Base-by-base conservation (phyloP, 176 grass and related monocot genomes). In the Phoenix dactylifera region DNA sequence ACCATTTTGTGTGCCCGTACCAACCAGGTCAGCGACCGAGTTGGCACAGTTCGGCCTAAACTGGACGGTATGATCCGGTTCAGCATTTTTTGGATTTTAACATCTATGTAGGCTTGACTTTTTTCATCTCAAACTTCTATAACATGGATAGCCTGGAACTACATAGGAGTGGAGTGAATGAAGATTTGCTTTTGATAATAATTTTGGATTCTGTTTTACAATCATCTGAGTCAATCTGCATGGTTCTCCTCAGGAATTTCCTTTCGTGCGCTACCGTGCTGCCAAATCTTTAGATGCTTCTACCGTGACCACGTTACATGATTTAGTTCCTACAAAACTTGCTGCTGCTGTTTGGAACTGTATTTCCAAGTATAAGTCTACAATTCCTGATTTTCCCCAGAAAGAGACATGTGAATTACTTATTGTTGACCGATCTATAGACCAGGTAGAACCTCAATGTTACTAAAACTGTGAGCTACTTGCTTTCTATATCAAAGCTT, bases 351-450 rank as follows among this genome's bases (percentile, higher is more conserved):
- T 91, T 69, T 97, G 87, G 87, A 74, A 91, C 57, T 87, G 83
- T 15, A 64, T 97, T 72, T 88, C 76, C 4, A 97, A 88, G 72
- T 88, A 85, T 67, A 97, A 88, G 72, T 69, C 86, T 71, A 83
- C 80, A 65, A 90, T 91, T 66, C 87, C 81, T 68, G 93, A 91
- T 67, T 97, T 77, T 79, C 93, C 93, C 55, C 83, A 97, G 62
- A 97, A 81, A 60, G 93, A 97, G 81, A 97, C 93, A 54, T 97
- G 93, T 55, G 93, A 97, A 24, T 58, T 97, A 51, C 93, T 97
- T 26, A 76, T 97, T 65, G 48, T 97, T 1, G 83, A 97, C 79
- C 83, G 93, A 56, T 77, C 87, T 61, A 71, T 88, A 75, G 93
- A 97, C 69, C 93, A 97, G 93, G 93, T 95, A 69, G 68, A 72